Evolutionary conservation across 2,329 filamentous ascomycete species (phyloP), one percentile per base, ranked within the genome.

Genomic region (Tolypocladium inflatum): DNA sequence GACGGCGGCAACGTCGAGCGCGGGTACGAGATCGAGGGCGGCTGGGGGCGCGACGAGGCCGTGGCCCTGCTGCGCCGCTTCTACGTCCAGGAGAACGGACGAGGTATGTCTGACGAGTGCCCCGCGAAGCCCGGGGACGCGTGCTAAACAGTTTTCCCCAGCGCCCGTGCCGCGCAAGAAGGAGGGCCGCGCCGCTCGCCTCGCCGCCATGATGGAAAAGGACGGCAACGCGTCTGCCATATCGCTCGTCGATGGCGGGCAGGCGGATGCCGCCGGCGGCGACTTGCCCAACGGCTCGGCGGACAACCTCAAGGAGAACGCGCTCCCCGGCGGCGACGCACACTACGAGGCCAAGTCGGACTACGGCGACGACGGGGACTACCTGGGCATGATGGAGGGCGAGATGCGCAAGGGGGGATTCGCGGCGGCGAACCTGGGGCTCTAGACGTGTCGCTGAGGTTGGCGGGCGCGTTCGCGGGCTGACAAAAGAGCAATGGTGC

Each of bases 81-180:
- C 73, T 99, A 99, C 71, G 90, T 99, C 38, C 94, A 99, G 74
- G 92, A 99, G 74, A 99, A 99, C 73, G 91, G 90, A 63, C 89
- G 94, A 79, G 90, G 89, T 90, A 76, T 66, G 78, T 67, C 35
- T 41, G 50, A 50, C 11, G 3, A 48, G 19, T 2, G 2, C 2
- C 5, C 30, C 30, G 1, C 4, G 5, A 21, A 35, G 9, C 4
- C 8, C 17, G 8, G 11, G 11, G 10, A 21, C 30, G 48, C 30
- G 4, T 21, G 45, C 53, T 45, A 33, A n/a, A 11, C 39, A 70
- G 58, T 65, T 56, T 4, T 42, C 23, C 11, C 15, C 56, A 79
- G 78, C 79, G 15, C 79, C 79, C 6, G 74, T 80, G 15, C 79
- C 79, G 37, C 74, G 79, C 51, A 81, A 81, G 69, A 81, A 81